Conservation (phyloP, 106 monocot species). For the Dactylorhiza incarnata region DNA sequence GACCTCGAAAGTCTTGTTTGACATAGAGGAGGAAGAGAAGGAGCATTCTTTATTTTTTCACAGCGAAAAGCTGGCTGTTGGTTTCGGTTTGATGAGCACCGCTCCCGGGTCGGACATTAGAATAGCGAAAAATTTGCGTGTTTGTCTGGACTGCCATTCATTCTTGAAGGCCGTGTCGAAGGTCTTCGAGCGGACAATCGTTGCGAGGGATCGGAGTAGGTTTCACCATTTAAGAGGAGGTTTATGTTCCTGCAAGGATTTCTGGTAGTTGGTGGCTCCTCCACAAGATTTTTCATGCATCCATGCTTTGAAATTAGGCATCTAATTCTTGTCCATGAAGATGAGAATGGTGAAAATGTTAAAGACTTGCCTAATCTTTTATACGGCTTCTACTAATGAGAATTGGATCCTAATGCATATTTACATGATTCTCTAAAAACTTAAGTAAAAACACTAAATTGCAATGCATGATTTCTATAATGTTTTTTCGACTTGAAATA, state of each 20-base stretch:
- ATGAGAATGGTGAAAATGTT: too few species aligned
- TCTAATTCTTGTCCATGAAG: background rate
- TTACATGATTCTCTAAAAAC: too few species aligned
- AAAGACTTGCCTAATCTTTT: too few species aligned
- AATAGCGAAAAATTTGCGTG: slow-evolving; percentile 38
- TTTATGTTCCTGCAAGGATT: slow-evolving; percentile 24
- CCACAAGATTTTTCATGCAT: too few species aligned
- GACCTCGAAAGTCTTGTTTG: slow-evolving; percentile 24
- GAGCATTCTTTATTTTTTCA: slow-evolving; percentile 27
- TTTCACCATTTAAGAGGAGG: slow-evolving; percentile 30
- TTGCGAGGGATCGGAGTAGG: slow-evolving; percentile 31
- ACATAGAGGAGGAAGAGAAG: slow-evolving; percentile 46
- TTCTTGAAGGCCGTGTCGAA: slow-evolving; percentile 33
- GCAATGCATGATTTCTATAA: too few species aligned
- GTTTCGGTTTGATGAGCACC: slow-evolving; percentile 32
- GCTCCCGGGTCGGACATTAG: slow-evolving; percentile 24
- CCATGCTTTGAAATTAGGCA: too few species aligned
- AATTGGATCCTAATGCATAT: too few species aligned
- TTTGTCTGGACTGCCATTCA: slow-evolving; percentile 38
- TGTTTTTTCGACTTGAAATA: too few species aligned
- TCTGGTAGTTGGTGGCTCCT: slow-evolving; percentile 14
- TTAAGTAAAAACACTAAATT: too few species aligned
- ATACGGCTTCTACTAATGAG: too few species aligned
- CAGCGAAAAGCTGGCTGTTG: slow-evolving; percentile 39
- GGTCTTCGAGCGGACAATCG: slow-evolving; percentile 19